Evolutionary conservation across 2,329 filamentous ascomycete genomes (phyloP).

Genomic region (Claviceps sp.): DNA sequence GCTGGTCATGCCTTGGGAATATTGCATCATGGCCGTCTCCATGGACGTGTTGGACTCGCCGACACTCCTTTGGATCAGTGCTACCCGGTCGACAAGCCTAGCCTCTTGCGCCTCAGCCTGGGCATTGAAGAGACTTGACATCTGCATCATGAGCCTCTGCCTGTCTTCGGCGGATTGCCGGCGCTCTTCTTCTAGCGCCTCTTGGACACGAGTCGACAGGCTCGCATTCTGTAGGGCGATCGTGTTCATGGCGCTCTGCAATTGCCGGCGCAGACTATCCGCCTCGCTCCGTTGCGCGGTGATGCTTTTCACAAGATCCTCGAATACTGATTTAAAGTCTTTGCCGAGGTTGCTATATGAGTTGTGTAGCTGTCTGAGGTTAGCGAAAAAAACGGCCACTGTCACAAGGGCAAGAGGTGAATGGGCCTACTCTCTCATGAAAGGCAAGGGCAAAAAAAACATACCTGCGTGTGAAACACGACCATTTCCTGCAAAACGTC

Average conservation of each 20-base stretch:
- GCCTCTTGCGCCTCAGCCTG: conserved; percentile 62
- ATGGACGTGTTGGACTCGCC: conserved; percentile 48
- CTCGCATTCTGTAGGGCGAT: conserved; percentile 55
- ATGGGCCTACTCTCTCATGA: no score
- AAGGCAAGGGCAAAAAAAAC: conserved; percentile 8
- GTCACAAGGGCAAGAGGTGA: no score
- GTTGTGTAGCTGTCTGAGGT: conserved; percentile 49
- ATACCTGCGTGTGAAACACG: conserved; percentile 59
- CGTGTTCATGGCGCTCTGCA: conserved; percentile 55
- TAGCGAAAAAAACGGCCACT: not conserved
- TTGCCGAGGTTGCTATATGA: conserved; percentile 75
- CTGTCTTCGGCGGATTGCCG: conserved; percentile 60
- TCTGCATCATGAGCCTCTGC: conserved; percentile 59
- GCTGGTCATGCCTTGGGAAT: conserved; percentile 56
- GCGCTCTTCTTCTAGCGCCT: conserved; percentile 64
- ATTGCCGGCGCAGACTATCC: conserved; percentile 55
- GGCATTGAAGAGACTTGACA: conserved; percentile 60
- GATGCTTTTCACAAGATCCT: conserved; percentile 63
- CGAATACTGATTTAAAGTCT: conserved; percentile 78
- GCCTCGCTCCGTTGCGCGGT: conserved; percentile 65
- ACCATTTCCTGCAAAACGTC: conserved; percentile 79
- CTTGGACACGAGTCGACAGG: conserved; percentile 52
- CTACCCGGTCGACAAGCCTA: conserved; percentile 52
- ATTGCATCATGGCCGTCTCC: conserved; percentile 50
- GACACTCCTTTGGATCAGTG: conserved; percentile 50